Evolutionary conservation across 768 basidiomycete species (phyloP).

Genomic region (Pulveroboletus sp.): DNA sequence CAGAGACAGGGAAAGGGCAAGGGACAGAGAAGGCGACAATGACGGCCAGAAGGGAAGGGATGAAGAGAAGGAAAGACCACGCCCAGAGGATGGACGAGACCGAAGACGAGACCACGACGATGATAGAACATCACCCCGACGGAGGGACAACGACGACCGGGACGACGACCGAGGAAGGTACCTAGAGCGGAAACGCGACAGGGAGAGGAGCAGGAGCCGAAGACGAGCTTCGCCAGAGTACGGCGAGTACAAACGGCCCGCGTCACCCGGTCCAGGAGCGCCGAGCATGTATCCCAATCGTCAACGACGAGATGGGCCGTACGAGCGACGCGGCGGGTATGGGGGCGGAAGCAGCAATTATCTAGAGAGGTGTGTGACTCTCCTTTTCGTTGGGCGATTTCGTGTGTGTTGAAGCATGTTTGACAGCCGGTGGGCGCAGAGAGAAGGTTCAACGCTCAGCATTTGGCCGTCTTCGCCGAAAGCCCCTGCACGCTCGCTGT

Average conservation of each 20-base stretch:
- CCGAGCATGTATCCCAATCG: constrained; percentile 55
- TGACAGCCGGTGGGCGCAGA: constrained; percentile 64
- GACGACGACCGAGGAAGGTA: constrained; percentile 21
- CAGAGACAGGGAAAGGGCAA: constrained; percentile 25
- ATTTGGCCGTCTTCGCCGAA: constrained; percentile 88
- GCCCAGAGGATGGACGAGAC: constrained; percentile 2
- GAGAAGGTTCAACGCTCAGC: constrained; percentile 51
- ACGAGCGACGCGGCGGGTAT: constrained; percentile 29
- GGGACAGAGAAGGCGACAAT: constrained; percentile 23
- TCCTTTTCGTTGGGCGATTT: neutral
- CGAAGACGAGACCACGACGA: neutral
- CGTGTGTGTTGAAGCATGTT: neutral
- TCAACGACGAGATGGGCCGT: constrained; percentile 10
- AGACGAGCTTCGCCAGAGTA: constrained; percentile 57
- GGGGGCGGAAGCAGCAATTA: constrained; percentile 43
- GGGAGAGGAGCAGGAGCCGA: constrained; percentile 13
- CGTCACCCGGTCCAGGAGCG: constrained; percentile 37
- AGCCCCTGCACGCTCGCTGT: constrained; percentile 55
- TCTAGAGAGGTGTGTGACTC: constrained; percentile 57
- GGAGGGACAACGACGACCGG: constrained; percentile 8
- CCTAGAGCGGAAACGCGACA: constrained; percentile 20
- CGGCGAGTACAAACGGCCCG: constrained; percentile 49
- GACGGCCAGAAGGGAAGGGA: constrained; percentile 3
- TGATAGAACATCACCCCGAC: constrained; percentile 4
- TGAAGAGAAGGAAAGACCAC: neutral